Evolutionary conservation across 495 filamentous ascomycete species (phyloP), one percentile per base, ranked within the genome.

Genomic region (Hypoxylon perforatum): DNA sequence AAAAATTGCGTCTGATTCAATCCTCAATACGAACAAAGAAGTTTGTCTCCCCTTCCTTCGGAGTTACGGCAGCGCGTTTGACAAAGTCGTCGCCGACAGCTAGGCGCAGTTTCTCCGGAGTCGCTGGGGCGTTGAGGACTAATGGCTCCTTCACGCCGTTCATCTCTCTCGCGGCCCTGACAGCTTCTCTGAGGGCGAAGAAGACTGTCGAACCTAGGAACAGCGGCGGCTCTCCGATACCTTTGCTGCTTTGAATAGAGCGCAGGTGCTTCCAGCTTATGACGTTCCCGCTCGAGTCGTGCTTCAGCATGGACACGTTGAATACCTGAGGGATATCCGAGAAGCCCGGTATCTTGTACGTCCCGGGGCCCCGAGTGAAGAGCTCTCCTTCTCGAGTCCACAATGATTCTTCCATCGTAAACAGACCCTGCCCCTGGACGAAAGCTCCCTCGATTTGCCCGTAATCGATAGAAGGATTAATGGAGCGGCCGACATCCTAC

Each of bases 381-480:
- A 95, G 84, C 58, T 91, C 86, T 2, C 91, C 91, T 33, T 79
- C 85, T n/a, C 88, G 82, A 67, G 88, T 86, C 92, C 92, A 96
- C 28, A 95, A 81, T 41, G 83, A 88, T 75, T 96, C 92, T 77
- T 96, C 92, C 1, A 87, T 93, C 3, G 92, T 96, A 79, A 94
- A 95, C 17, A 96, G 82, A 4, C 92, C 92, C 75, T 92, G 87
- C 15, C 92, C 92, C 76, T 96, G 92, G 25, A 95, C 81, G 70
- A 92, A 96, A 9, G 92, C 92, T 45, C 92, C 92, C 72, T 94
- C 91, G 58, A 96, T 94, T 75, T 96, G 92, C 10, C 92, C 92
- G 64, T 96, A 96, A 75, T 93, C 92, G 46, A 96, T 90, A 22
- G 91, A 86, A 1, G 92, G 92, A 74, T 96, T 96, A 78, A 96